Evolutionary conservation across 2,329 filamentous ascomycete genomes (phyloP).

Genomic region (Penicillium janthinellum): DNA sequence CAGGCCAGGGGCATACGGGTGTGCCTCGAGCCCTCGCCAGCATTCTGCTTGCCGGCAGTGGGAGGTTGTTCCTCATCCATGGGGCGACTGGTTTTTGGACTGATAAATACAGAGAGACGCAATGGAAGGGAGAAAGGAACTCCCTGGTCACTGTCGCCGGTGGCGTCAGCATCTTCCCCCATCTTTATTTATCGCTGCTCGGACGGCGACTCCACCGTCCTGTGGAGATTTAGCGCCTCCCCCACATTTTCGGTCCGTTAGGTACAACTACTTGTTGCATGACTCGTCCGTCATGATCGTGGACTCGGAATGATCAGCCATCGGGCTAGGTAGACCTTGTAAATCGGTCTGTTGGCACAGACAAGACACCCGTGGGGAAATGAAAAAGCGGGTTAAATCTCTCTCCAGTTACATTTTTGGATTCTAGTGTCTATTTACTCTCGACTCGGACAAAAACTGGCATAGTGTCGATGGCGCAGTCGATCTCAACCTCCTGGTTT

Average conservation of each 20-base stretch:
- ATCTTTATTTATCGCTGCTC: not conserved
- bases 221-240: not conserved
- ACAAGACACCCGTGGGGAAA: too few species aligned
- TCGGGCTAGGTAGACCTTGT: too few species aligned
- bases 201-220: not conserved
- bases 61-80: not conserved
- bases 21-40: not conserved
- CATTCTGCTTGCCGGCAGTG: not conserved
- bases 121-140: not conserved
- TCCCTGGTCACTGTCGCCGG: too few species aligned
- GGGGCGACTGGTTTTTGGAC: not conserved
- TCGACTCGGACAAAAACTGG: not conserved
- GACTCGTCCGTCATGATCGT: too few species aligned
- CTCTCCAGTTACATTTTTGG: not conserved
- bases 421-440: not conserved
- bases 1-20: not conserved
- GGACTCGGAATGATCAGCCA: too few species aligned
- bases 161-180: not conserved
- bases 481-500: not conserved
- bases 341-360: too few species aligned
- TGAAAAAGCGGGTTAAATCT: not conserved
- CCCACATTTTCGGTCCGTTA: not conserved
- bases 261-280: not conserved
- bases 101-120: not conserved
- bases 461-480: not conserved